Evolutionary conservation across 2,329 filamentous ascomycete species (phyloP), one percentile per base, ranked within the genome.

Genomic region (Penicillium hesseltinei): DNA sequence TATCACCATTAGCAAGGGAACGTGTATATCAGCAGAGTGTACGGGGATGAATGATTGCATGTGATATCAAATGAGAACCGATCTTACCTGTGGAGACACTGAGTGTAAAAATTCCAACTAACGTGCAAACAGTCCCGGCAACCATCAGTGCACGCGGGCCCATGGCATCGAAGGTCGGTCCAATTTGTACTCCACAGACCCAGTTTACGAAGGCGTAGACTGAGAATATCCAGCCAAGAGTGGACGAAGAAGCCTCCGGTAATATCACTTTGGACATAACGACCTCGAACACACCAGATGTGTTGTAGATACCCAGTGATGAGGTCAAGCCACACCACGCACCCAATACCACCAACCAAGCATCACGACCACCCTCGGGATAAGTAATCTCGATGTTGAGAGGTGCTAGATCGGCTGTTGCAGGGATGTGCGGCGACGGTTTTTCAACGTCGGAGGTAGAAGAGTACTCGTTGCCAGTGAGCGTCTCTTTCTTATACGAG

Each of bases 291-390:
- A 66, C 58, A 11, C 66, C 67, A 4, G 53, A 50, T 35, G 33
- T 71, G 33, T 50, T 50, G 25, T 39, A 50, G n/a, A 50, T 50
- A 21, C 47, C 35, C 7, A 50, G 23, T 15, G 47, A 50, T 17
- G 47, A 40, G 23, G 47, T 50, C 65, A 61, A 70, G 61, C 17
- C 71, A 59, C 62, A 76, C 55, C 72, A 69, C 10, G 69, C 71
- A 29, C 47, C 47, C 1, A 71, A 45, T 5, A 75, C 74, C 5
- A 46, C 44, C 19, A 46, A 15, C 44, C 44, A 46, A 29, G 44
- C 44, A 9, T 46, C n/a, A 13, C 13, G 27, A 13, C 43, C 43
- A 21, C 43, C 43, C 11, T 46, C 27, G 6, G 43, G 43, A 15
- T 46, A 46, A 17, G 43, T 46, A 6, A 31, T 15, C 11, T 46